A percentile compares a stretch with the other conserved stretches of the same genome.
These are phyloP conservation scores for Astraeus odoratus DNA, from an alignment of 768 basidiomycete species.

Conservation along the genomic window DNA sequence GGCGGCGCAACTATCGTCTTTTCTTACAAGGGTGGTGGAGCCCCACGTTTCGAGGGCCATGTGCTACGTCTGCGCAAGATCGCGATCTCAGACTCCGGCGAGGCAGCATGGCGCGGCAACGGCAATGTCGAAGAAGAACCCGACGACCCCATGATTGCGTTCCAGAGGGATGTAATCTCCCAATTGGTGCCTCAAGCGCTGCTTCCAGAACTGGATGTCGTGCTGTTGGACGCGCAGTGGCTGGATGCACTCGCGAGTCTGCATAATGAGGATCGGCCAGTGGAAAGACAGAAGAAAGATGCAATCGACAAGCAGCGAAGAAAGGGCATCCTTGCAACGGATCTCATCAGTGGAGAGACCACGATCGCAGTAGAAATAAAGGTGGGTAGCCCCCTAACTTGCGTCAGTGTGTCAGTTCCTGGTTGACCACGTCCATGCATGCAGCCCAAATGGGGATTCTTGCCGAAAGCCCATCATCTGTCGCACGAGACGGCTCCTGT, in stretches of 20 bases:
- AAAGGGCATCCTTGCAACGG: slow-evolving; percentile 70
- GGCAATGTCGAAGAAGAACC: slow-evolving; percentile 31
- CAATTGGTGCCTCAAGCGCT: slow-evolving; percentile 54
- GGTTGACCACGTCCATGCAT: slow-evolving; percentile 3
- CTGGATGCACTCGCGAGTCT: slow-evolving; percentile 42
- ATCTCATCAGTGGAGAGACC: slow-evolving; percentile 61
- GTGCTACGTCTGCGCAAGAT: slow-evolving; percentile 76
- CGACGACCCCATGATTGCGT: slow-evolving; percentile 40
- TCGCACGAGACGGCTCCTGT: slow-evolving; percentile 47
- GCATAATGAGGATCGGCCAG: slow-evolving; percentile 49
- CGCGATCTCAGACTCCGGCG: slow-evolving; percentile 7
- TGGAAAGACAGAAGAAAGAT: slow-evolving; percentile 46
- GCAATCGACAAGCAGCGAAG: slow-evolving; percentile 47
- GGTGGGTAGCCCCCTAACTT: slow-evolving; percentile 35
- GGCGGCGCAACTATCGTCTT: slow-evolving; percentile 92
- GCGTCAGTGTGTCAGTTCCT: background rate
- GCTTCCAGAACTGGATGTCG: slow-evolving; percentile 51
- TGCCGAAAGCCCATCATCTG: slow-evolving; percentile 59
- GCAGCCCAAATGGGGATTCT: slow-evolving; percentile 97
- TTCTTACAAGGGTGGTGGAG: slow-evolving; percentile 57
- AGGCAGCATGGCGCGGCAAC: slow-evolving; percentile 14
- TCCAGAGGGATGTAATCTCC: slow-evolving; percentile 58
- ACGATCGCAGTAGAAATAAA: slow-evolving; percentile 83
- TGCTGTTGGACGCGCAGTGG: slow-evolving; percentile 48
- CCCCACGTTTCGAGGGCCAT: slow-evolving; percentile 49